Percentiles rank a stretch among this genome's conserved stretches.
phyloP scores from a whole-genome alignment of 768 basidiomycete genomes.

The Mycena alexandri region DNA sequence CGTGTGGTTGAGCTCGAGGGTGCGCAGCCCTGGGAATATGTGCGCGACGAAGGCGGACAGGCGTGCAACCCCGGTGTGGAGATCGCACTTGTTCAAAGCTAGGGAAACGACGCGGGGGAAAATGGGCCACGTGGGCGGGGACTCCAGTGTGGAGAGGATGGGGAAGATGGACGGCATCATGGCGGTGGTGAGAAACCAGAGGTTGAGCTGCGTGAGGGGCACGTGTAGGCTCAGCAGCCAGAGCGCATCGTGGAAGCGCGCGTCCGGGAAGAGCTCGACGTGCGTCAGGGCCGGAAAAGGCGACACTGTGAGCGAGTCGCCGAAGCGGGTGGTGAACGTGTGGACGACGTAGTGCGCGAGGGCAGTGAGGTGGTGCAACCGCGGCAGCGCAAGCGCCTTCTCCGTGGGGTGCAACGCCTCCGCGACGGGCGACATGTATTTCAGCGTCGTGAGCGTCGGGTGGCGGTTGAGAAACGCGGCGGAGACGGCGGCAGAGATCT shows the following conservation, averaged over 20 bases:
- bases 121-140: neutral
- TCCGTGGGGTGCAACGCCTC: neutral
- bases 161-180: no score
- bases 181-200: neutral
- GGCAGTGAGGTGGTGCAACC: slow-evolving; percentile 14
- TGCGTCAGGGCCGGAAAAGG: slow-evolving; percentile 1
- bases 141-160: neutral
- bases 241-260: slow-evolving; percentile 5
- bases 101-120: slow-evolving; percentile 7
- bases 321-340: neutral
- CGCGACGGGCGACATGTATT: slow-evolving; percentile 23
- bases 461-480: slow-evolving; percentile 27
- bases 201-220: neutral
- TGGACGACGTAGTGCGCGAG: slow-evolving; percentile 24
- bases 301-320: no score
- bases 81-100: neutral
- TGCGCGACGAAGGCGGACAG: slow-evolving; percentile 10
- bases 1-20: neutral
- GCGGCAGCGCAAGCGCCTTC: neutral
- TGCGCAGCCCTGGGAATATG: slow-evolving; percentile 23
- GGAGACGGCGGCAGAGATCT: slow-evolving; percentile 8
- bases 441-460: slow-evolving; percentile 7
- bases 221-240: neutral
- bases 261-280: slow-evolving; percentile 26
- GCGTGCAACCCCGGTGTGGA: neutral